Percentiles rank a stretch among this genome's conserved stretches.
Evolutionary conservation across 768 basidiomycete genomes (phyloP).

Genomic region (Auricularia sp.): DNA sequence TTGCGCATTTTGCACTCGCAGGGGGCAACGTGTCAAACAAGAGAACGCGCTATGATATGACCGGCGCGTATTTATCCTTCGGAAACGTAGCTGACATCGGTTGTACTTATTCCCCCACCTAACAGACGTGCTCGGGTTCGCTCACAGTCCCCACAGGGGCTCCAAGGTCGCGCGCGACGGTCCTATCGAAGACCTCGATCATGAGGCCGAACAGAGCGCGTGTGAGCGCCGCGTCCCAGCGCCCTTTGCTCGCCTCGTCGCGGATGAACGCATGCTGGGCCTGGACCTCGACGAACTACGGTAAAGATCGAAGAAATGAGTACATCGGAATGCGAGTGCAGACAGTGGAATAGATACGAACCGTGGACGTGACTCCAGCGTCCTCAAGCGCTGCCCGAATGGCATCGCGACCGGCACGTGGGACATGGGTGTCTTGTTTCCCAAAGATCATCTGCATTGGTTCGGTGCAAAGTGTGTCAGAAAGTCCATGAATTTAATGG

Average conservation of each 20-base stretch:
- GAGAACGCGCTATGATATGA: too few species aligned
- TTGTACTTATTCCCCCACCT: too few species aligned
- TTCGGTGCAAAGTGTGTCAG: too few species aligned
- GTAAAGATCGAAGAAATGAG: too few species aligned
- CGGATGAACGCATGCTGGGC: conserved; percentile 96
- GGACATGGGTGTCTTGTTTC: conserved; percentile 95
- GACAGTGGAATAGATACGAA: conserved; percentile 25
- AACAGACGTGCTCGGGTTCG: conserved; percentile 47
- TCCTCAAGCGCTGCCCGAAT: conserved; percentile 80
- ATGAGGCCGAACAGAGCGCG: conserved; percentile 71
- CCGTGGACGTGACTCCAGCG: conserved; percentile 58
- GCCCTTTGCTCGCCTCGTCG: conserved; percentile 83
- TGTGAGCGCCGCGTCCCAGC: conserved; percentile 92
- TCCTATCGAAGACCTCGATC: conserved; percentile 91
- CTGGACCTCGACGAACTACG: conserved; percentile 87
- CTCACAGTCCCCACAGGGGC: conserved; percentile 26
- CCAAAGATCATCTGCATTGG: conserved; percentile 80
- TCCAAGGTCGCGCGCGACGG: conserved; percentile 77
- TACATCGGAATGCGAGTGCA: too few species aligned
- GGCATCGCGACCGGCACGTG: conserved; percentile 73
- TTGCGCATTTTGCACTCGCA: too few species aligned
- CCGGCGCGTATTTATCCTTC: too few species aligned
- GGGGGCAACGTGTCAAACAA: too few species aligned
- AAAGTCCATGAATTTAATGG: too few species aligned
- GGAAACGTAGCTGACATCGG: too few species aligned